These are phyloP conservation scores for Nicotiana otophora DNA, from an alignment of 257 asterid genomes.

Conservation along the genomic window DNA sequence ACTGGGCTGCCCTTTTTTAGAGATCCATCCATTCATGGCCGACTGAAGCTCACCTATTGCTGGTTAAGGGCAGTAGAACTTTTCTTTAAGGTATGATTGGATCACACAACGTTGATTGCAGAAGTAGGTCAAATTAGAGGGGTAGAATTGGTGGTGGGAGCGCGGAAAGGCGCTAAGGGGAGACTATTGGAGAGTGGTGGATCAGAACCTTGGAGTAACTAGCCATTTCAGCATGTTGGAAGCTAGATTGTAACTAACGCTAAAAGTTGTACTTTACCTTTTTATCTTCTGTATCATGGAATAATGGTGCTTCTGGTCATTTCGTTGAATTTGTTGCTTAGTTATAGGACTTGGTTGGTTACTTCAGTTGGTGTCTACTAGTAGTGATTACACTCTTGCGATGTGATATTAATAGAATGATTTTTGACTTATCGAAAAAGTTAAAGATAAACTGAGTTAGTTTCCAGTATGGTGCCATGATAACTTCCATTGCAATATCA, in stretches of 20 bases:
- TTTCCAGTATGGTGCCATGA: not conserved
- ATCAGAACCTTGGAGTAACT: not conserved
- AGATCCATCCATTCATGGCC: not conserved
- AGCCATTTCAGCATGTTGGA: not conserved
- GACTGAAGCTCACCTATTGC: not conserved
- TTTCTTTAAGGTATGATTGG: not conserved
- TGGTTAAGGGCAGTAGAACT: not conserved
- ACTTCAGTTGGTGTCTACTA: not conserved
- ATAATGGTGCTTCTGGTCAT: not conserved
- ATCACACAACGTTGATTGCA: not conserved
- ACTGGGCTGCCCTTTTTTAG: not conserved
- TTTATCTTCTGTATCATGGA: not conserved
- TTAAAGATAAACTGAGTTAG: not conserved
- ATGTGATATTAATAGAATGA: not conserved
- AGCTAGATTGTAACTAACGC: not conserved
- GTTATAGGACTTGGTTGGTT: not conserved
- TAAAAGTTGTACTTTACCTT: not conserved
- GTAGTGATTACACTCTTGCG: not conserved
- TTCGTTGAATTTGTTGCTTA: not conserved
- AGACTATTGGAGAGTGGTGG: not conserved
- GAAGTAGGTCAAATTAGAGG: not conserved
- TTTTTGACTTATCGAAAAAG: not conserved
- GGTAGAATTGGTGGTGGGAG: not conserved
- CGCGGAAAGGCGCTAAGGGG: not conserved
- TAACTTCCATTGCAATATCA: not conserved